Evolutionary conservation across 176 grass and related monocot genomes (phyloP).

Genomic region (Hyparrhenia diplandra): DNA sequence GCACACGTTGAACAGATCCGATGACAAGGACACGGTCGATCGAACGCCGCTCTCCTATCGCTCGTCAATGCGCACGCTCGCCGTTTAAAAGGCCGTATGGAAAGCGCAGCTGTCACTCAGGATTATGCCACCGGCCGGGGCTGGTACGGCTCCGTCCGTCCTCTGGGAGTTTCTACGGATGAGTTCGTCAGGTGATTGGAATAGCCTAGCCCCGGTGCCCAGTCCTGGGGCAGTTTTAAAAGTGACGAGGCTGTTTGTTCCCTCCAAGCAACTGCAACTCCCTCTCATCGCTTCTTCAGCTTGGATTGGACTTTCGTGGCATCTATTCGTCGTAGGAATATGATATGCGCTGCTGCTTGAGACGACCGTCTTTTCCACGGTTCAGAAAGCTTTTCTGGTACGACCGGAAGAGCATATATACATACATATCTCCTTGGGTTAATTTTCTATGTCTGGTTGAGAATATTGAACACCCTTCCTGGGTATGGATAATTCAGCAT

Average conservation of each 20-base stretch:
- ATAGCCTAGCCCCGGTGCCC: conserved; percentile 4
- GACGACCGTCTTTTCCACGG: neutral
- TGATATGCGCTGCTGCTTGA: no score
- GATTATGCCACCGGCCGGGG: neutral
- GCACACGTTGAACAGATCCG: conserved; percentile 28
- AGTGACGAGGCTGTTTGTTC: conserved; percentile 22
- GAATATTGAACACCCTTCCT: neutral
- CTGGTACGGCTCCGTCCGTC: neutral
- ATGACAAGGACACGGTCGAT: conserved; percentile 10
- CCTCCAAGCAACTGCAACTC: conserved; percentile 38
- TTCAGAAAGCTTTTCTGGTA: conserved; percentile 3
- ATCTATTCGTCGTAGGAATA: neutral
- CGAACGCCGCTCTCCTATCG: neutral
- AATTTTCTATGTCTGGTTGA: conserved; percentile 34
- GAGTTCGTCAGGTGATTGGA: conserved; percentile 6
- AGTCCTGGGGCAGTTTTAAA: conserved; percentile 28
- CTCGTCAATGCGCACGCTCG: conserved; percentile 31
- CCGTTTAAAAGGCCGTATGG: conserved; percentile 16
- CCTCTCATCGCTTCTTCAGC: no score
- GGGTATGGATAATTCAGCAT: neutral
- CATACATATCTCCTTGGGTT: neutral
- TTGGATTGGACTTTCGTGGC: conserved; percentile 37
- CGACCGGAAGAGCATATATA: neutral
- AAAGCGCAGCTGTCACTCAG: conserved; percentile 32
- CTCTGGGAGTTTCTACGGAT: neutral